Conservation (phyloP, 2,329 filamentous ascomycete genomes). For the Pyrenophora graminea region DNA sequence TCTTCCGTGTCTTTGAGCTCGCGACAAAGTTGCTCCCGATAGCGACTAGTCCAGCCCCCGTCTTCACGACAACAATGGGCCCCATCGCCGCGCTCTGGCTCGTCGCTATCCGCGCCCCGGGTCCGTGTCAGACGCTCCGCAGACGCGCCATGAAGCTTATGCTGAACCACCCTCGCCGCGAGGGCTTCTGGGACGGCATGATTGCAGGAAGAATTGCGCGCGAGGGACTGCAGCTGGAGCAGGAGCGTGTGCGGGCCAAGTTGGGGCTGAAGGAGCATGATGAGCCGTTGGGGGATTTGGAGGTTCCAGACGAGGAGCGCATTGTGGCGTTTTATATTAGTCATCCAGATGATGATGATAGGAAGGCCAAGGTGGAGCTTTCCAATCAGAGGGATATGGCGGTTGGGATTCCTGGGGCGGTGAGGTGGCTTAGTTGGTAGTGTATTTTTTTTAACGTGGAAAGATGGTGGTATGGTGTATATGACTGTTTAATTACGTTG, state of each 20-base stretch:
- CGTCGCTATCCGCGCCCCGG: slow-evolving; percentile 27
- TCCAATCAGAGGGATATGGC: slow-evolving; percentile 23
- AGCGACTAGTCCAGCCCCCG: slow-evolving; percentile 17
- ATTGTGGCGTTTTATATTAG: slow-evolving; percentile 25
- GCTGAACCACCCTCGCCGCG: slow-evolving; percentile 44
- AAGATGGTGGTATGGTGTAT: too few species aligned
- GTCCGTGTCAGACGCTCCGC: slow-evolving; percentile 24
- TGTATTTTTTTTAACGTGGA: too few species aligned
- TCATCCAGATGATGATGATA: slow-evolving; percentile 22
- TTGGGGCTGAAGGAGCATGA: slow-evolving; percentile 3
- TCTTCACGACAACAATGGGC: slow-evolving; percentile 34
- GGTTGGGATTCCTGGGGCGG: slow-evolving; percentile 17
- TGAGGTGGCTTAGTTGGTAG: slow-evolving; percentile 16
- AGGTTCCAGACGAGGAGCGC: slow-evolving; percentile 28
- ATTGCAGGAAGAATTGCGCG: slow-evolving; percentile 57
- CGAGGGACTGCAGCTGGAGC: slow-evolving; percentile 33
- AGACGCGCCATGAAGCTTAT: slow-evolving; percentile 33
- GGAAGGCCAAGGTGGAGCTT: slow-evolving; percentile 26
- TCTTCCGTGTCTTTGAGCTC: slow-evolving; percentile 23
- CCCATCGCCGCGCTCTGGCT: slow-evolving; percentile 34
- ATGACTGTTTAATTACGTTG: too few species aligned
- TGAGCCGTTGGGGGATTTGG: slow-evolving; percentile 11
- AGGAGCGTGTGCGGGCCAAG: slow-evolving; percentile 24
- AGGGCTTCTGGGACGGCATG: slow-evolving; percentile 62
- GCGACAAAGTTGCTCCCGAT: slow-evolving; percentile 17